Percentiles rank a stretch among this genome's conserved stretches.
Conservation (phyloP, 768 basidiomycete genomes). For the Suillus brevipes region DNA sequence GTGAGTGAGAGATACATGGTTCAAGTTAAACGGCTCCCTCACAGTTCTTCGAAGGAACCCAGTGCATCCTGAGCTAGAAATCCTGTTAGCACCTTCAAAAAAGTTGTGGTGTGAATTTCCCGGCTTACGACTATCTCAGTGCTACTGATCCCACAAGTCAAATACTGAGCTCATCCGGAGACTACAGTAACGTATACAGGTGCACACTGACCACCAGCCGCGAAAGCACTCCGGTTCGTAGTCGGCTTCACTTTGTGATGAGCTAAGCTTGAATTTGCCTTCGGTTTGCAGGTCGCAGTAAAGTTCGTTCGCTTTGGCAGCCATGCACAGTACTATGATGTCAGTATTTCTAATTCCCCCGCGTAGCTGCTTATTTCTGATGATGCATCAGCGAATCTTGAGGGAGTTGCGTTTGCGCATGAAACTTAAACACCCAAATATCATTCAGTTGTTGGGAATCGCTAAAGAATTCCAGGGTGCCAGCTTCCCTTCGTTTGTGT, state of each 20-base stretch:
- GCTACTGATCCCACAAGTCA: not conserved
- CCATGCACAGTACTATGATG: not conserved
- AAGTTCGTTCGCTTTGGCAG: not conserved
- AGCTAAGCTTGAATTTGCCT: not conserved
- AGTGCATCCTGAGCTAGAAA: not conserved
- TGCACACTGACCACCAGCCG: not conserved
- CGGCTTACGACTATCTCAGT: not conserved
- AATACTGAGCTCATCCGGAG: not conserved
- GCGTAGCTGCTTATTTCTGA: not conserved
- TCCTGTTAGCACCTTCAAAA: not conserved
- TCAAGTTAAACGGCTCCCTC: not conserved
- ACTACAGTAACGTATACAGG: not conserved
- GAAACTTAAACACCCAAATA: not conserved
- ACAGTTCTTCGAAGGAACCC: not conserved
- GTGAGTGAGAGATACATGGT: not conserved
- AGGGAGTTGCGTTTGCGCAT: not conserved
- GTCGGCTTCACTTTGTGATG: not conserved
- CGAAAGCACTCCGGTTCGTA: not conserved
- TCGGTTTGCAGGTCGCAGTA: not conserved
- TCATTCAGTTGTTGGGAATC: not conserved
- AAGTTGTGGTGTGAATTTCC: no score
- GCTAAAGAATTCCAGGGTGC: not conserved
- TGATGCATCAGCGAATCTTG: not conserved
- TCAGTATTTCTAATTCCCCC: not conserved
- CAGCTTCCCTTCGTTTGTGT: not conserved